phyloP scores from a whole-genome alignment of 495 filamentous ascomycete genomes.

The Viridothelium virens region DNA sequence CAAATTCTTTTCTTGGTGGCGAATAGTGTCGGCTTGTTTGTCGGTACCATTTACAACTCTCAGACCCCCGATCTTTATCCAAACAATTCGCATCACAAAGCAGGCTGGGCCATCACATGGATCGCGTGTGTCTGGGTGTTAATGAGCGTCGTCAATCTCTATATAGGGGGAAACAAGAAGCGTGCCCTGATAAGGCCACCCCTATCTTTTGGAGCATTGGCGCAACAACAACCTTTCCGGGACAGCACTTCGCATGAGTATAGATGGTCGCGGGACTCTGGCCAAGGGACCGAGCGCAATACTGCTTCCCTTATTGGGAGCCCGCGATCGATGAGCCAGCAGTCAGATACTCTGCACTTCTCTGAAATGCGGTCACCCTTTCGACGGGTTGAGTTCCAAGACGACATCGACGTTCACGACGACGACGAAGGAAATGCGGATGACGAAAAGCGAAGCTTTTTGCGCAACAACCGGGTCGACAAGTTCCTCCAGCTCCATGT shows the following conservation, averaged over 20 bases:
- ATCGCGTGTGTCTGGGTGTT: constrained; percentile 13
- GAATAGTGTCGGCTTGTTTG: constrained; percentile 62
- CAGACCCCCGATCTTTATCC: constrained; percentile 82
- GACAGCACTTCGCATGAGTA: constrained; percentile 41
- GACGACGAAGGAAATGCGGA: constrained; percentile 36
- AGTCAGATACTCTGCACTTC: constrained; percentile 44
- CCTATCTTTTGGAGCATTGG: constrained; percentile 65
- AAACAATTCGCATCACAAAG: constrained; percentile 79
- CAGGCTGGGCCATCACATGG: constrained; percentile 77
- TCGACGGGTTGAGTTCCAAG: constrained; percentile 17
- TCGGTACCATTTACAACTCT: constrained; percentile 70
- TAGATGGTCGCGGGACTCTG: constrained; percentile 78
- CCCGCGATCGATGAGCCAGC: constrained; percentile 52
- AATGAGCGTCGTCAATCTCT: constrained; percentile 16
- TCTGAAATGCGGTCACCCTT: constrained; percentile 41
- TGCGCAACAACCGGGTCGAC: constrained; percentile 42
- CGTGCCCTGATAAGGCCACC: constrained; percentile 40
- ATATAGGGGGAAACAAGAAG: constrained; percentile 40
- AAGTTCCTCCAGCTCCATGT: constrained; percentile 41
- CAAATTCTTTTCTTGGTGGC: constrained; percentile 69
- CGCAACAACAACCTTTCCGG: constrained; percentile 50
- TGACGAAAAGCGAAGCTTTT: constrained; percentile 38
- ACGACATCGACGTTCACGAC: constrained; percentile 43
- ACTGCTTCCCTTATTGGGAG: constrained; percentile 57
- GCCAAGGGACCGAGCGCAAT: constrained; percentile 73